Evolutionary conservation across 768 basidiomycete genomes (phyloP).

Genomic region (Cystobasidium ongulense): DNA sequence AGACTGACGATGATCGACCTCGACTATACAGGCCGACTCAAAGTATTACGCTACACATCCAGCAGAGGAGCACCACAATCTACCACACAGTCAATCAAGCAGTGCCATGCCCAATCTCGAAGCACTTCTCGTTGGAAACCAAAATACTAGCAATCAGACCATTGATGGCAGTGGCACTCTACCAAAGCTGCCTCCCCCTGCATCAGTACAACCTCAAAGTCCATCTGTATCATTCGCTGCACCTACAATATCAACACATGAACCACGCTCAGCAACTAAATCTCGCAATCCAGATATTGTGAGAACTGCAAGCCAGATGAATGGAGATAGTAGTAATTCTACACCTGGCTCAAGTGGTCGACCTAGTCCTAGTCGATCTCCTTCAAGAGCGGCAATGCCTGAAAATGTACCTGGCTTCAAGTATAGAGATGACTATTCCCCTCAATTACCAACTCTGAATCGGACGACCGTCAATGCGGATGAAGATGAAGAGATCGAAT

Average conservation of each 20-base stretch:
- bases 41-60: constrained; percentile 25
- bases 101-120: constrained; percentile 9
- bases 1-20: constrained; percentile 8
- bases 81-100: background rate
- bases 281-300: background rate
- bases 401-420: constrained; percentile 13
- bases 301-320: background rate
- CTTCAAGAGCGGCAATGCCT: constrained; percentile 23
- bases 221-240: background rate
- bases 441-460: background rate
- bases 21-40: constrained; percentile 18
- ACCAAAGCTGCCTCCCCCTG: background rate
- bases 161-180: background rate
- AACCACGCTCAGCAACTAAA: background rate
- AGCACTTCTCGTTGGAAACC: background rate
- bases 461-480: constrained; percentile 6
- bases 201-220: background rate
- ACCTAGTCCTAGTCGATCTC: constrained; percentile 1
- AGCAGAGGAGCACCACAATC: constrained; percentile 11
- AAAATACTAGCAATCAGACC: background rate
- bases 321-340: background rate
- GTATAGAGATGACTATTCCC: constrained; percentile 6
- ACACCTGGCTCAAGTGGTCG: background rate
- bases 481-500: constrained; percentile 29
- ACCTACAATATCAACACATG: background rate